Conservation (phyloP, 495 filamentous ascomycete genomes). For the Aspergillus baeticus region DNA sequence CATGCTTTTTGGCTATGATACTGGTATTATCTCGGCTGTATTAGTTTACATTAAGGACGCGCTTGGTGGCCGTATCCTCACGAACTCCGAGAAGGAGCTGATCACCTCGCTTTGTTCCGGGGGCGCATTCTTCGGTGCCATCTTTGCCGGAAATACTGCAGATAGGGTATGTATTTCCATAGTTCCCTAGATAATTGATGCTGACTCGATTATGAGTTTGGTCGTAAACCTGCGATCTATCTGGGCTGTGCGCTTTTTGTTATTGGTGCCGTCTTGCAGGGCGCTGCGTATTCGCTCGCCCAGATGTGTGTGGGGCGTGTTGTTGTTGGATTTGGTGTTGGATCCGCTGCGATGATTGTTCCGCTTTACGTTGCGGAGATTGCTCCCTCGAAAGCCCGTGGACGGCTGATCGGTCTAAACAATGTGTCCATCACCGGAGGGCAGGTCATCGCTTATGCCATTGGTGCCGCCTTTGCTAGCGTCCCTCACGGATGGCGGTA, state of each 20-base stretch:
- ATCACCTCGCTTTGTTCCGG: conserved; percentile 48
- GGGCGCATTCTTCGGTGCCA: conserved; percentile 52
- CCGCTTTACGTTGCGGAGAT: conserved; percentile 47
- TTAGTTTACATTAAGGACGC: conserved; percentile 38
- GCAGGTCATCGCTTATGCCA: conserved; percentile 50
- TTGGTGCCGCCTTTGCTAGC: conserved; percentile 52
- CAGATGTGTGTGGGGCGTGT: conserved; percentile 53
- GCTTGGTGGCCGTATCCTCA: conserved; percentile 24
- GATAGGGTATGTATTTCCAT: conserved; percentile 30
- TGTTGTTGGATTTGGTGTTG: conserved; percentile 54
- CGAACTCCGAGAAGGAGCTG: conserved; percentile 41
- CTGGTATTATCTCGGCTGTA: conserved; percentile 48
- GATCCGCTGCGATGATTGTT: conserved; percentile 53
- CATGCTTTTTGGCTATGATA: conserved; percentile 47
- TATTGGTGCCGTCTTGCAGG: conserved; percentile 45
- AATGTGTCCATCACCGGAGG: conserved; percentile 57
- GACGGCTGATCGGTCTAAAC: conserved; percentile 55
- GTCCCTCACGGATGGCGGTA: conserved; percentile 51
- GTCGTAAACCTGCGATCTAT: conserved; percentile 51
- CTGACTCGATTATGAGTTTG: conserved; percentile 22
- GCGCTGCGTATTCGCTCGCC: conserved; percentile 44
- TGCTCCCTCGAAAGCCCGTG: conserved; percentile 49
- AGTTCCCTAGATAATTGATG: neutral
- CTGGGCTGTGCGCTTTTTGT: conserved; percentile 49
- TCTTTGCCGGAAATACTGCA: conserved; percentile 49